These are phyloP conservation scores for Delitschia confertaspora DNA, from an alignment of 495 filamentous ascomycete species.

Conservation along the genomic window DNA sequence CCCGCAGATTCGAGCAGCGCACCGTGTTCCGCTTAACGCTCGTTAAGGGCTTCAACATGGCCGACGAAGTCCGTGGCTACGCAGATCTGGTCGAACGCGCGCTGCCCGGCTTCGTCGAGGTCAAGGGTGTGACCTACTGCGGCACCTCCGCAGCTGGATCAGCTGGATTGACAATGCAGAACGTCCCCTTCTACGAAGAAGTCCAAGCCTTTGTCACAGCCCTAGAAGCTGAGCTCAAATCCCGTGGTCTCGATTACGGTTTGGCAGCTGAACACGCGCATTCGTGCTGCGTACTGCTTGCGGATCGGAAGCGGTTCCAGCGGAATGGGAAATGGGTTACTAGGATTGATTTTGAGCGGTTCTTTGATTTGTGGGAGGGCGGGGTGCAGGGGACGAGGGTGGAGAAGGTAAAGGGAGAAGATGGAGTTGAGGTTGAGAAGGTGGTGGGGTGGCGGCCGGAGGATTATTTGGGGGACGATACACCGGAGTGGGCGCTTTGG, in stretches of 20 bases:
- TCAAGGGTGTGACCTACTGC: conserved; percentile 96
- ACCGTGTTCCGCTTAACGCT: conserved; percentile 94
- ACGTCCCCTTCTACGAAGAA: conserved; percentile 91
- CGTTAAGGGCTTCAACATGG: conserved; percentile 94
- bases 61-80: conserved; percentile 85
- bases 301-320: conserved; percentile 60
- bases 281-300: conserved; percentile 83
- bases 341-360: conserved; percentile 77
- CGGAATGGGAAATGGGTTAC: conserved; percentile 79
- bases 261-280: conserved; percentile 93
- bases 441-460: conserved; percentile 67
- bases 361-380: conserved; percentile 74
- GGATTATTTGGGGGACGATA: conserved; percentile 76
- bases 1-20: conserved; percentile 69
- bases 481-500: conserved; percentile 92
- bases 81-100: conserved; percentile 77
- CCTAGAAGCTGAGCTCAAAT: conserved; percentile 55
- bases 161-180: conserved; percentile 85
- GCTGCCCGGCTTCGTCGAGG: conserved; percentile 81
- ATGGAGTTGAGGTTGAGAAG: conserved; percentile 60
- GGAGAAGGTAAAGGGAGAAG: conserved; percentile 84
- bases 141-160: conserved; percentile 72
- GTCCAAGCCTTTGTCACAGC: conserved; percentile 69
- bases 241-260: conserved; percentile 68
- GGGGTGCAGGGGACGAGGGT: conserved; percentile 64